Base-by-base conservation (phyloP, 2,329 filamentous ascomycete species). In the Trichoderma gracile region DNA sequence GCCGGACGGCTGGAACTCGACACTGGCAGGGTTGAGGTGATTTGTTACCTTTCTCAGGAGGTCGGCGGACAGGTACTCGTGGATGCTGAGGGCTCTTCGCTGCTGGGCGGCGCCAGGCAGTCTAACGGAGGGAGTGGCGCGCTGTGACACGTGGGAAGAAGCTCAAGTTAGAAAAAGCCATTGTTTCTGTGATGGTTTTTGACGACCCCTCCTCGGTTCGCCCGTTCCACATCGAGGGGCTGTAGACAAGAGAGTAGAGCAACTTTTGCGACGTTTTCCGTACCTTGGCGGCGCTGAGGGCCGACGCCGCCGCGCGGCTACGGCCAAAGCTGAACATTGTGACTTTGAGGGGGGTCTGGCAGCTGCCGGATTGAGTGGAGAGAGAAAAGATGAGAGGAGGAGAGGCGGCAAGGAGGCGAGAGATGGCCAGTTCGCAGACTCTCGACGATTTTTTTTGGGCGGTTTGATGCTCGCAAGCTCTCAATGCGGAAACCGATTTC, bases 41-140 rank as follows among this genome's bases (percentile, higher is more conserved):
- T 25, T 46, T 30, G 65, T 78, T 83, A 89, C 86, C 84, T 88
- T 77, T 80, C 85, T 91, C 75, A 99, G 86, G 72, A 99, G 89
- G 78, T 93, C 91, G 73, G 93, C 92, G 73, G 95, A 97, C 75
- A 94, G 90, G 83, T 97, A 98, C 84, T 99, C 95, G 85, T 99
- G 95, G 76, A 99, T 97, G 77, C 92, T 95, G 77, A 99, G 87
- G 76, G 90, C 89, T 83, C 95, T 88, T 80, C 85, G 87, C 82
- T 97, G 93, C 80, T 95, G 89, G 72, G 81, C 85, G 73, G 85
- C 78, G 73, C 88, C 85, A 81, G 91, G 82, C 70, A 85, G 78
- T 80, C 84, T 84, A 74, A 82, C 75, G 68, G 80, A 76, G 69
- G 82, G 79, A 58, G 80, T 76, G 71, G 77, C 65, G 69, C 70